phyloP scores from a whole-genome alignment of 352 stramenopile genomes.

The Globisporangium abappressorium region DNA sequence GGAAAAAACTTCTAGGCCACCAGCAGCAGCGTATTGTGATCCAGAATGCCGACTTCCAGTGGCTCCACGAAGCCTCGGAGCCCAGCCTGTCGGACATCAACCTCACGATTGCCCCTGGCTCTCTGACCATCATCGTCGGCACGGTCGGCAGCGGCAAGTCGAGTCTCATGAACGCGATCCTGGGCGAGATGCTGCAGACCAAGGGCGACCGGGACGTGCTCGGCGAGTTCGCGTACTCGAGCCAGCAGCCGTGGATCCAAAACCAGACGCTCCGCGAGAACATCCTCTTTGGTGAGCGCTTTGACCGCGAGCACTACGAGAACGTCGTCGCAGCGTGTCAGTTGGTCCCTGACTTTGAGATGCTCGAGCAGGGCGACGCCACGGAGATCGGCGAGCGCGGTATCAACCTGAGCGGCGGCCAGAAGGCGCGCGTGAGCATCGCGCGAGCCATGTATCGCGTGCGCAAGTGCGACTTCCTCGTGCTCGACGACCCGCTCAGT shows the following conservation, averaged over 20 bases:
- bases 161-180: slow-evolving; percentile 42
- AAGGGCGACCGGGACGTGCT: slow-evolving; percentile 22
- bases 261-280: slow-evolving; percentile 52
- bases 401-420: slow-evolving; percentile 83
- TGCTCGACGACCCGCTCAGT: slow-evolving; percentile 69
- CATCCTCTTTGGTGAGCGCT: slow-evolving; percentile 49
- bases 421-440: slow-evolving; percentile 69
- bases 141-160: slow-evolving; percentile 53
- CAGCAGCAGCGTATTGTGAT: slow-evolving; percentile 14
- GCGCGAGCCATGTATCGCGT: slow-evolving; percentile 56
- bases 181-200: slow-evolving; percentile 45
- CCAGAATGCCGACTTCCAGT: slow-evolving; percentile 31
- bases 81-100: slow-evolving; percentile 38
- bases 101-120: slow-evolving; percentile 52
- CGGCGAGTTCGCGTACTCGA: slow-evolving; percentile 38
- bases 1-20: neutral
- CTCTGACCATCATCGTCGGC: slow-evolving; percentile 40
- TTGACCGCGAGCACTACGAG: slow-evolving; percentile 37
- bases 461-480: slow-evolving; percentile 47
- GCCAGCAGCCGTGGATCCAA: slow-evolving; percentile 50
- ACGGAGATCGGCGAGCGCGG: slow-evolving; percentile 93
- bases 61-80: slow-evolving; percentile 19
- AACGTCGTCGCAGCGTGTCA: slow-evolving; percentile 71
- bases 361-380: slow-evolving; percentile 82
- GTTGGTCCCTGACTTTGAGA: slow-evolving; percentile 81